Base-by-base conservation (phyloP, 805 yeast genomes). In the Nematodospora valgi region DNA sequence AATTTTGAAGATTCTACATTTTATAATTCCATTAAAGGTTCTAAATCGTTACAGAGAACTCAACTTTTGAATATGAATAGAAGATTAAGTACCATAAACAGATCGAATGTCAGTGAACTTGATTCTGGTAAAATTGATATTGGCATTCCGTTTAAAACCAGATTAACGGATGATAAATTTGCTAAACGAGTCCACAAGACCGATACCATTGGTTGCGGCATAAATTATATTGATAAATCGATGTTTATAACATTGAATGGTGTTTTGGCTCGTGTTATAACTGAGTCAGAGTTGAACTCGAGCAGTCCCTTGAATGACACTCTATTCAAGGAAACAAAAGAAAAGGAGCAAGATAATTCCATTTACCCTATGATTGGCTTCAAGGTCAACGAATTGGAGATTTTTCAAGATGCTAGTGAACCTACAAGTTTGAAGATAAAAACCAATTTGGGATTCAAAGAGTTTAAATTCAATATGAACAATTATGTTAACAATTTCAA, bases 241-340 rank as follows among this genome's bases (percentile, higher is more conserved):
- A 70, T 86, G 2, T 89, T 88, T 48, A 76, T 77, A 44, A 88
- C 96, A 0, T 81, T 84, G 53, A 88, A 89, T 58, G 97, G 96
- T 2, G 69, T 84, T 3, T 44, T 59, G 23, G 56, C 58, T 7
- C 51, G 44, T 23, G 46, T 46, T 3, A 52, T 62, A 6, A 30
- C 44, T 4, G 49, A 53, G 28, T 57, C 49, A 13, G 61, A 55
- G 19, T 45, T 62, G 22, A 30, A 28, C 6, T 42, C 58, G 4
- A 44, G 41, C 4, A 51, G 44, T 26, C 44, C 51, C 5, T 33
- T 45, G 14, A 41, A 27, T 18, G 54, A 55, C 18, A 51, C 51
- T 32, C 35, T 57, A 14, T 57, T 58, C 35, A 16, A 19, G 5
- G 41, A 38, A 21, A 25, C 39, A 4, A 34, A 41, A 3, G 46